Base-by-base conservation (phyloP, 2,329 filamentous ascomycete species). In the Herpomyces periplanetae region DNA sequence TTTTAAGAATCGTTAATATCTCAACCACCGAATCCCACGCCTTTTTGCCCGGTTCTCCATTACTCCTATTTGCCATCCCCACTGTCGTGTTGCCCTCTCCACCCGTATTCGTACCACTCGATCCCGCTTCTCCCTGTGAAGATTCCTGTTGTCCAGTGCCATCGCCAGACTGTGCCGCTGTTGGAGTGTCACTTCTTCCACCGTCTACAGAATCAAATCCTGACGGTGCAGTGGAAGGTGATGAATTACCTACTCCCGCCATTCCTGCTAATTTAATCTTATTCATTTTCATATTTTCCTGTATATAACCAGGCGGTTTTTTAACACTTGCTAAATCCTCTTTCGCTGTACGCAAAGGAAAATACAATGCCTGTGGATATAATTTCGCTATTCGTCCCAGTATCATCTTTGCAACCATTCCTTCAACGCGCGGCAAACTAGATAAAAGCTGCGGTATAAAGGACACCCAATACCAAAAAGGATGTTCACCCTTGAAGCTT, bases 381-480 rank as follows among this genome's bases (percentile, higher is more conserved):
- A 65, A 59, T 43, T 88, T 88, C 20, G 80, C 80, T 32, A 99
- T 69, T 44, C 80, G 85, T 10, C 69, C 52, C 8, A 99, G 49
- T 19, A 99, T 68, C 19, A 56, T 54, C 34, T 80, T 64, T 17
- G 75, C 66, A 18, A 84, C 3, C 59, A 57, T 6, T 71, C 75
- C 38, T 99, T 84, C 29, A 75, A 73, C 32, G 7, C 88, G 62
- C 2, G 66, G 68, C 19, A 96, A 48, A 20, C 75, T 80, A 16
- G 69, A 75, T 13, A 99, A 53, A 16, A 99, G 50, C 38, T 99
- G 80, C 8, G 80, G 80, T 26, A 99, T 91, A 36, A 85, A 96
- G 0, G 75, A 91, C 28, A 91, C 88, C 80, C 80, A 99, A 41
- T 91, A 96, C 80, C 80, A 99, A 6, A 85, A 69, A 1, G 73